Base-by-base conservation (phyloP, 352 stramenopile genomes). In the Pythium scleroteichum region DNA sequence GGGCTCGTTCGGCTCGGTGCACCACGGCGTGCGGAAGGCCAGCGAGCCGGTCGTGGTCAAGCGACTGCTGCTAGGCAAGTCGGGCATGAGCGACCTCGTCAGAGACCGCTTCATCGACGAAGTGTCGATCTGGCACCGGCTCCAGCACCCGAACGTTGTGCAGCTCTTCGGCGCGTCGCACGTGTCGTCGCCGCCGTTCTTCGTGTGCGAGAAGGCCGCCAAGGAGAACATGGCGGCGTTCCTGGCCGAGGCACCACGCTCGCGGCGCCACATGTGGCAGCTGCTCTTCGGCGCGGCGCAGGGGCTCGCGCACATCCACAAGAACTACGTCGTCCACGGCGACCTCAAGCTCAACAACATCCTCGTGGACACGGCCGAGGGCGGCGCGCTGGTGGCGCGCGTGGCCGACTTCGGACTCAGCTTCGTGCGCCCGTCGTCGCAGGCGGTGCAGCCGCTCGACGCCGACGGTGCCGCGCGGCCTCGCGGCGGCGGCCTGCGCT, bases 341-440 rank as follows among this genome's bases (percentile, higher is more conserved):
- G 82, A 96, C 39, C 72, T 97, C 17, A 95, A 95, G 66, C 70
- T 79, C 17, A 81, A 73, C 29, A 65, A 59, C 20, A 46, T 65
- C 13, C 41, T 65, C 8, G 49, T 65, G 2, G 49, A 49, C 2
- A 87, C 53, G 17, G 47, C 62, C 9, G 68, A 60, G 0, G 19
- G 29, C 29, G 10, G 29, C 29, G 29, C 29, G 29, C 29, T 44
- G 39, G n/a, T 53, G 12, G 68, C 58, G 1, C 63, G 68, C 33
- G 9, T 76, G 3, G 44, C 64, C 0, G 73, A 73, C 32, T 76
- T 79, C 58, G 72, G 63, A 0, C 50, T 71, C 9, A 63, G 55
- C 23, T 54, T 29, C n/a, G 53, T 55, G 14, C 19, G 29, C 0
- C 17, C 26, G 1, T 29, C 16, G 16, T 51, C 44, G 1, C 29